Conservation (phyloP, 1,284 basidiomycete genomes). For the Sanghuangporus sanghuang region DNA sequence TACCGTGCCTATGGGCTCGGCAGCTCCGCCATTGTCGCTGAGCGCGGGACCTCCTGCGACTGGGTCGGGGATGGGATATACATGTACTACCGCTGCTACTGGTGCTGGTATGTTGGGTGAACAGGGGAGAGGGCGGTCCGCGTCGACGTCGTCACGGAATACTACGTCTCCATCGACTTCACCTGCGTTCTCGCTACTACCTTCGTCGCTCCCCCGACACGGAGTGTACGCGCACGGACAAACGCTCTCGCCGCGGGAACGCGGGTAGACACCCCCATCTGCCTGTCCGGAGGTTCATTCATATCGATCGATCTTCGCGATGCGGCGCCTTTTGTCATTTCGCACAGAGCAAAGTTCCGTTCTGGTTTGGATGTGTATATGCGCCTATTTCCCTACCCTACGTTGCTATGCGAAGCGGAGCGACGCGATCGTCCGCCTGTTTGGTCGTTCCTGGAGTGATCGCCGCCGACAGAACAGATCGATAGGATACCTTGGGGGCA, state of each 20-base stretch:
- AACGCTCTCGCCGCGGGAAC: not conserved
- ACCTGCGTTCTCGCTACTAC: not conserved
- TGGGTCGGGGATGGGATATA: not conserved
- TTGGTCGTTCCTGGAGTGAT: too few relatives aligned
- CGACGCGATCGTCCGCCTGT: too few relatives aligned
- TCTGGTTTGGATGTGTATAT: too few relatives aligned
- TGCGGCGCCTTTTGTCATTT: not conserved
- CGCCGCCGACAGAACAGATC: too few relatives aligned
- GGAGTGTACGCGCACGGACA: not conserved
- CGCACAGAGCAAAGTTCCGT: too few relatives aligned
- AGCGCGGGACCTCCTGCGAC: not conserved
- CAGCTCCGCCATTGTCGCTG: not conserved
- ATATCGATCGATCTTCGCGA: not conserved
- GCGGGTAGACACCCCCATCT: not conserved
- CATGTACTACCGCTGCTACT: not conserved
- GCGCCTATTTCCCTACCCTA: too few relatives aligned
- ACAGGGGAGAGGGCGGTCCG: not conserved
- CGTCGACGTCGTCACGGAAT: not conserved
- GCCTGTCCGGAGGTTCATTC: too few relatives aligned
- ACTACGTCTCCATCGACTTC: not conserved
- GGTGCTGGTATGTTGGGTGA: not conserved
- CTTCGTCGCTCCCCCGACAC: not conserved
- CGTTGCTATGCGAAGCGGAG: too few relatives aligned
- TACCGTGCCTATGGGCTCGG: slow-evolving; percentile 38
- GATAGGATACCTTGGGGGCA: too few relatives aligned